Base-by-base conservation (phyloP, 352 stramenopile species). In the Detonula confervacea region DNA sequence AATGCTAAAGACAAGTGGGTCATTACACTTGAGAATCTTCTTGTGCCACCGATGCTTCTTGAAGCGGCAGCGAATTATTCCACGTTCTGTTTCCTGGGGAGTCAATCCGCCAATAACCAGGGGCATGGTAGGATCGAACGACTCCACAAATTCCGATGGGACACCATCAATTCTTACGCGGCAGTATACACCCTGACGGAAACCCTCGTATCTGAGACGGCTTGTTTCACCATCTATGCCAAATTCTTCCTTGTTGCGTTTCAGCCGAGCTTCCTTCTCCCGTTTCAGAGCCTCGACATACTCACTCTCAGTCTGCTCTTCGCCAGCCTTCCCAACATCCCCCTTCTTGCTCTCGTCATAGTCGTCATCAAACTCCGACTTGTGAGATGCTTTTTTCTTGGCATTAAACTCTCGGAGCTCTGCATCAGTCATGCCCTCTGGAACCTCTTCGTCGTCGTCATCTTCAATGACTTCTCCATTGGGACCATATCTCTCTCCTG, bases 11-110 rank as follows among this genome's bases (percentile, higher is more conserved):
- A 99, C 94, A 22, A 99, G 86, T 22, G 97, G 97, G 84, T 99
- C 98, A 72, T 92, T 94, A 49, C 95, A 97, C 86, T 99, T 99
- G 11, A 99, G 87, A 59, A 99, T 98, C 81, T 98, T 98, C 57
- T 91, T 96, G 87, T 99, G 96, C 98, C 98, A 99, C 61, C 97
- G 93, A 86, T 99, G 98, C 84, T 98, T 98, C 91, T 99, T 99
- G 81, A 99, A 98, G 12, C 98, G 93, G 86, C 98, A 97, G 16
- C 96, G 95, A 33, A 98, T 92, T 30, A 99, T 93, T 5, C 95
- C 96, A n/a, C 98, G 77, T 16, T 92, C 95, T 27, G 97, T 95
- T 83, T 99, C 98, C 54, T 98, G 95, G 29, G 96, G 96, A 7
- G 97, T 96, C 5, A 99, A 84, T 0, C 97, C 97, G 49, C 97